Evolutionary conservation across 257 asterid genomes (phyloP).

Genomic region (Nicotiana benthamiana): DNA sequence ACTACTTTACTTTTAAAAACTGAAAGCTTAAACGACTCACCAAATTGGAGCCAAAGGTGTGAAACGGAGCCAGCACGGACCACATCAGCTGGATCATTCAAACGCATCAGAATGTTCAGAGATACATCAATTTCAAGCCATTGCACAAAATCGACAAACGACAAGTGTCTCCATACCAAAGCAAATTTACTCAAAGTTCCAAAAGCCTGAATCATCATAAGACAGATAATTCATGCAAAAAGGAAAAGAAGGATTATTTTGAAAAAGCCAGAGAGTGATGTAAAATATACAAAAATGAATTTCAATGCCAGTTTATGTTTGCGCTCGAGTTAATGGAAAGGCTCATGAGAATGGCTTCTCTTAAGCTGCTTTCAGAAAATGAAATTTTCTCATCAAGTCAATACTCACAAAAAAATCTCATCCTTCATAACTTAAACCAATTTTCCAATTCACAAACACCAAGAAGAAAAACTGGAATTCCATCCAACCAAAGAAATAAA

Average conservation of each 20-base stretch:
- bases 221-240: neutral
- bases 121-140: constrained; percentile 43
- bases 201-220: constrained; percentile 5
- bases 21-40: constrained; percentile 33
- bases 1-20: neutral
- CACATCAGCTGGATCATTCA: constrained; percentile 66
- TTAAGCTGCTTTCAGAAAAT: neutral
- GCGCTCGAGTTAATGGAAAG: neutral
- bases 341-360: neutral
- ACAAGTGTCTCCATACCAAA: constrained; percentile 20
- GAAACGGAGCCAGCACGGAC: constrained; percentile 53
- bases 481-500: neutral
- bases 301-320: neutral
- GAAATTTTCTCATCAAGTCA: neutral
- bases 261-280: neutral
- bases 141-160: constrained; percentile 39
- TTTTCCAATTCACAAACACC: constrained; percentile 1
- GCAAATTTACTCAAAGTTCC: neutral
- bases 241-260: neutral
- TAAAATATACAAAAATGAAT: neutral
- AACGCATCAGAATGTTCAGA: constrained; percentile 34
- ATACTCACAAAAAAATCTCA: neutral
- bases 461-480: constrained; percentile 7
- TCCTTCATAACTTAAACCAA: neutral
- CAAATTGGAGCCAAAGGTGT: constrained; percentile 52